These are phyloP conservation scores for Viola pubescens DNA, from an alignment of 441 rosid species.

Conservation along the genomic window DNA sequence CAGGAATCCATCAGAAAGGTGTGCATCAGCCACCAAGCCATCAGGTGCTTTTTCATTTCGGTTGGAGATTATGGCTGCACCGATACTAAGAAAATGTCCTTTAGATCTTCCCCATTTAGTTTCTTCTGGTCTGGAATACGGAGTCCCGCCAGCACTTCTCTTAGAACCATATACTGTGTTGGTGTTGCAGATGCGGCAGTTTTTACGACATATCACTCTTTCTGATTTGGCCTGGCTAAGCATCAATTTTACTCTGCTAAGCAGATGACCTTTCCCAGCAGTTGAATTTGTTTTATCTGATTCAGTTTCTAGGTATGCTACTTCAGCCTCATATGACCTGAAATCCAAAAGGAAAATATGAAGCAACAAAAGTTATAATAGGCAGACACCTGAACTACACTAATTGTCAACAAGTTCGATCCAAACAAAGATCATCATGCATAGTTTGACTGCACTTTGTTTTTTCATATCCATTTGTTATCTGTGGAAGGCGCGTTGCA, in stretches of 20 bases:
- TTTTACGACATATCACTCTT: conserved; percentile 54
- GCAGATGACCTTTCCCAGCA: conserved; percentile 24
- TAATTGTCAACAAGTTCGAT: too few species aligned
- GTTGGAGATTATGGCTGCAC: conserved; percentile 85
- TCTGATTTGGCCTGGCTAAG: conserved; percentile 38
- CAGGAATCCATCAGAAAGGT: conserved; percentile 85
- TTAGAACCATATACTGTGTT: conserved; percentile 24
- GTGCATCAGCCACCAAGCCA: conserved; percentile 94
- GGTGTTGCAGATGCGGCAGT: conserved; percentile 52
- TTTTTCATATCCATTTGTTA: too few species aligned
- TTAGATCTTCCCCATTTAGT: conserved; percentile 51
- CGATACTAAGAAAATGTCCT: conserved; percentile 75
- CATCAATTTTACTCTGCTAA: conserved; percentile 29
- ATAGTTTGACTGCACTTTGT: too few species aligned
- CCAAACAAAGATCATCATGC: too few species aligned
- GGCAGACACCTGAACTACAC: too few species aligned
- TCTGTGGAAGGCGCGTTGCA: too few species aligned
- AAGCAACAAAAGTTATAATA: too few species aligned
- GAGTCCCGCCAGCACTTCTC: conserved; percentile 21
- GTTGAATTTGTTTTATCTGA: conserved; percentile 34
- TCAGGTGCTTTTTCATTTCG: conserved; percentile 91
- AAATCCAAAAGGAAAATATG: conserved; percentile 12
- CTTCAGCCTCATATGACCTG: conserved; percentile 84
- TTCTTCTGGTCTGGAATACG: conserved; percentile 31
- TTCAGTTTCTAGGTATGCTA: conserved; percentile 54